These are phyloP conservation scores for Saccharum spontaneum DNA, from an alignment of 176 grass and related monocot species.

Conservation along the genomic window DNA sequence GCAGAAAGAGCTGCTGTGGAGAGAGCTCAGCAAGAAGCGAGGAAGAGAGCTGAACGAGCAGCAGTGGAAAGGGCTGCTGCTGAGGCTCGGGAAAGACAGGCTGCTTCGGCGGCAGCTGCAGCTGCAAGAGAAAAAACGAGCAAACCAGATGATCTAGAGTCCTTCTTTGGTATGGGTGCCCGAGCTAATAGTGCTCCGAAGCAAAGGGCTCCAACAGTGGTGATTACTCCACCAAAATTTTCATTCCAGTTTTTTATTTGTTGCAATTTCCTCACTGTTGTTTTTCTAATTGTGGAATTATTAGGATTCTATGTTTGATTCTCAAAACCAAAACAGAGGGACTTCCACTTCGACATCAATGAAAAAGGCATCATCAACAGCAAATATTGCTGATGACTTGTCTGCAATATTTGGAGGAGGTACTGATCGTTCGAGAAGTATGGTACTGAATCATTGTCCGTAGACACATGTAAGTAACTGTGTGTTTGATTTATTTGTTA, in stretches of 20 bases:
- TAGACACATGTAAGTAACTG: not conserved
- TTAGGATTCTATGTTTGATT: conserved; percentile 77
- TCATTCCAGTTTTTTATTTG: not conserved
- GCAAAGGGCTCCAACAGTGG: conserved; percentile 59
- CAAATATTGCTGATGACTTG: conserved; percentile 91
- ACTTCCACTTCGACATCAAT: conserved; percentile 61
- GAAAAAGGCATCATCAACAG: conserved; percentile 72
- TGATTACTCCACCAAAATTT: conserved; percentile 46
- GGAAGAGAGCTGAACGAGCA: conserved; percentile 62
- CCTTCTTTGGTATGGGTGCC: conserved; percentile 76
- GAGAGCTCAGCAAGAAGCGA: conserved; percentile 78
- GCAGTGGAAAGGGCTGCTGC: conserved; percentile 66
- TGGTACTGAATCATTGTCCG: not conserved
- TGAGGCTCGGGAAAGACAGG: conserved; percentile 74
- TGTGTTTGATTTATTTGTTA: conserved; percentile 31
- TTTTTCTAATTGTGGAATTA: conserved; percentile 38
- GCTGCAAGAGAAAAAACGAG: conserved; percentile 68
- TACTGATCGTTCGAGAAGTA: conserved; percentile 24
- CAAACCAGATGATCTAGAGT: conserved; percentile 88
- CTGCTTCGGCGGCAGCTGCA: conserved; percentile 43
- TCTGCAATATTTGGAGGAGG: conserved; percentile 97
- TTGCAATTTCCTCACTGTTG: not conserved
- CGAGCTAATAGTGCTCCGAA: conserved; percentile 83
- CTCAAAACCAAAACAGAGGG: conserved; percentile 66
- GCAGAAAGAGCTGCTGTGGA: conserved; percentile 73